These are phyloP conservation scores for Nannochloropsis oceanica DNA, from an alignment of 108 stramenopile species.

Conservation along the genomic window DNA sequence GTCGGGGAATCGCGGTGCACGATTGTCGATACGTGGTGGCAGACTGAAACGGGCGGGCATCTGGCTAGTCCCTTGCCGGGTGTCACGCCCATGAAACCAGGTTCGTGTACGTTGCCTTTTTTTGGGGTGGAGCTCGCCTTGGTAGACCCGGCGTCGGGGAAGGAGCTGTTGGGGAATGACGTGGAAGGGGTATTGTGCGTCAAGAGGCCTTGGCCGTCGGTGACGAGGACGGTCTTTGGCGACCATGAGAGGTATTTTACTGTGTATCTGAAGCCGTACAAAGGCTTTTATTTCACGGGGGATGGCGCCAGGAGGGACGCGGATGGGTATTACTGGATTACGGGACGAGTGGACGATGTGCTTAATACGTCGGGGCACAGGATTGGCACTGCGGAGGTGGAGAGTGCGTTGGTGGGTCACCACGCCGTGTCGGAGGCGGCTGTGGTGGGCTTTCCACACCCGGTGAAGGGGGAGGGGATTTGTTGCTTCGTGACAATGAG, in stretches of 20 bases:
- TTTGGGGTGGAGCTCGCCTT: constrained; percentile 84
- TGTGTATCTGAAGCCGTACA: constrained; percentile 79
- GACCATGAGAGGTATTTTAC: constrained; percentile 83
- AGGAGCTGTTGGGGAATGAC: constrained; percentile 46
- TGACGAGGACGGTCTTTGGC: constrained; percentile 80
- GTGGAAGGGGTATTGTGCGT: constrained; percentile 82
- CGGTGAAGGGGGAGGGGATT: constrained; percentile 73
- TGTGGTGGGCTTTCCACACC: constrained; percentile 61
- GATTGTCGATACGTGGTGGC: constrained; percentile 97
- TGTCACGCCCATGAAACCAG: constrained; percentile 84
- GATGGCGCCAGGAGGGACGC: constrained; percentile 76
- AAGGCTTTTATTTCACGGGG: constrained; percentile 91
- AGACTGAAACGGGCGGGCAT: constrained; percentile 95
- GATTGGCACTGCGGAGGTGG: constrained; percentile 30
- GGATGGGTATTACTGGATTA: constrained; percentile 91
- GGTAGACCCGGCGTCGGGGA: constrained; percentile 51
- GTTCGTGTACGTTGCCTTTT: constrained; percentile 74
- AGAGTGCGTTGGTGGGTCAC: constrained; percentile 76
- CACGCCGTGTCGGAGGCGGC: constrained; percentile 63
- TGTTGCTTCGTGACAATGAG: constrained; percentile 61
- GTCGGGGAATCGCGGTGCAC: constrained; percentile 66
- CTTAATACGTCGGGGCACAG: constrained; percentile 81
- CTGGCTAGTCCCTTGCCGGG: constrained; percentile 83
- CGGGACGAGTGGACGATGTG: constrained; percentile 91
- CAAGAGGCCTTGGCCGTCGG: constrained; percentile 80